Evolutionary conservation across 108 stramenopile genomes (phyloP), one percentile per base, ranked within the genome.

Genomic region (Craspedostauros australis): DNA sequence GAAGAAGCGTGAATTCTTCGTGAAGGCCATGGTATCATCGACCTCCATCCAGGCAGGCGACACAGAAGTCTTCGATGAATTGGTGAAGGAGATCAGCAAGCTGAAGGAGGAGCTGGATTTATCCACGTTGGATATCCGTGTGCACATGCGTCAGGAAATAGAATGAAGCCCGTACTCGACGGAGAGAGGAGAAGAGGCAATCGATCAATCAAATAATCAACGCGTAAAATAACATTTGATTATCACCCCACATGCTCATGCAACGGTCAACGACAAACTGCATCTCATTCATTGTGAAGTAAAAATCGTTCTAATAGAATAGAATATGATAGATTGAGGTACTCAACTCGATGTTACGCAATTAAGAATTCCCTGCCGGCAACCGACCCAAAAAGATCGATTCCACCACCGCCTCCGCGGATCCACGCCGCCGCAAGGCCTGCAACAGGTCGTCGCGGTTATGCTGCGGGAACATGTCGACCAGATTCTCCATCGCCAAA

Each of bases 381-480:
- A 87, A 83, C 0, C 72, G 28, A 14, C 82, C 82, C 42, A 73
- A 40, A 16, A 88, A 40, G 28, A 88, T 63, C 14, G 70, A 51
- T 65, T 88, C 87, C 0, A 73, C 83, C 5, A 88, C 87, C n/a
- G 65, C 70, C 50, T 88, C 87, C 21, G 79, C 58, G 3, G 83
- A 84, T 33, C 81, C 74, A 51, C 80, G 69, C 32, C 60, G 64
- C 11, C 83, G 61, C 19, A 88, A 59, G 38, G 82, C 87, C 18
- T 79, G 73, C 32, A 68, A 50, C 47, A 88, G 57, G 54, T 88
- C 83, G 7, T 54, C 65, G 7, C 87, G 80, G 20, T 82, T 79
- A 47, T 84, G 84, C 45, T 75, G 76, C 48, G 86, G 79, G 59
- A 88, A 83, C 82, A 83, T 87, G 38, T 81, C 84, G 11, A 79